A percentile compares a stretch with the other conserved stretches of the same genome.
phyloP scores from a whole-genome alignment of 805 yeast genomes.

The Candida odintsovae region DNA sequence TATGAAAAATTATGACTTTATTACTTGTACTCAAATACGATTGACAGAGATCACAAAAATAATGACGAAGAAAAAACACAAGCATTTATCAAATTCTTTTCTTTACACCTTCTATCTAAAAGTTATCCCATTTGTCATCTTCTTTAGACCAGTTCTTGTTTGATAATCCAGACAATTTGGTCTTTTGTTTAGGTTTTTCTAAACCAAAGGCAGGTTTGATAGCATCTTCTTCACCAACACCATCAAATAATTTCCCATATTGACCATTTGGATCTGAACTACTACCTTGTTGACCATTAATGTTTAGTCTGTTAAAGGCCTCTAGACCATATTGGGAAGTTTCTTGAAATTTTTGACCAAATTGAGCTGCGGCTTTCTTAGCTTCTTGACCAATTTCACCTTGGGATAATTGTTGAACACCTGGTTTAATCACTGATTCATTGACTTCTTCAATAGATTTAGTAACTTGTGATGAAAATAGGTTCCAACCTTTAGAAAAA shows the following conservation, averaged over 20 bases:
- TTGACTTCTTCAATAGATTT: conserved; percentile 82
- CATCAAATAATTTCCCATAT: conserved; percentile 53
- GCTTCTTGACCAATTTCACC: conserved; percentile 81
- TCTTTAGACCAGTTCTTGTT: conserved; percentile 37
- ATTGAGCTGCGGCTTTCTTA: conserved; percentile 89
- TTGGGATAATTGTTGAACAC: conserved; percentile 71
- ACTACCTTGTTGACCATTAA: conserved; percentile 25
- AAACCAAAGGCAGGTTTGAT: conserved; percentile 67
- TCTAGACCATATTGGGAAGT: conserved; percentile 74
- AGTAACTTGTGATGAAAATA: conserved; percentile 79
- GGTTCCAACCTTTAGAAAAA: conserved; percentile 87
- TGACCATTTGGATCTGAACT: conserved; percentile 27
- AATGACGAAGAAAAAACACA: background rate
- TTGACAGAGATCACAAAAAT: no score
- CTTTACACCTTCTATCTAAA: conserved; percentile 26
- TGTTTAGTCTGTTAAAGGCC: conserved; percentile 41
- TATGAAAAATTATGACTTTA: no score
- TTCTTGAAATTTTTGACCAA: conserved; percentile 90
- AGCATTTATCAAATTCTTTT: background rate
- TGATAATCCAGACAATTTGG: conserved; percentile 49
- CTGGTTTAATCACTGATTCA: conserved; percentile 88
- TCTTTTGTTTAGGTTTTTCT: conserved; percentile 49
- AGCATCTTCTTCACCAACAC: conserved; percentile 33
- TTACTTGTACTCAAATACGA: no score
- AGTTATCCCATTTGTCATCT: conserved; percentile 68